Base-by-base conservation (phyloP, 176 grass and related monocot species). In the Oryza meridionalis region DNA sequence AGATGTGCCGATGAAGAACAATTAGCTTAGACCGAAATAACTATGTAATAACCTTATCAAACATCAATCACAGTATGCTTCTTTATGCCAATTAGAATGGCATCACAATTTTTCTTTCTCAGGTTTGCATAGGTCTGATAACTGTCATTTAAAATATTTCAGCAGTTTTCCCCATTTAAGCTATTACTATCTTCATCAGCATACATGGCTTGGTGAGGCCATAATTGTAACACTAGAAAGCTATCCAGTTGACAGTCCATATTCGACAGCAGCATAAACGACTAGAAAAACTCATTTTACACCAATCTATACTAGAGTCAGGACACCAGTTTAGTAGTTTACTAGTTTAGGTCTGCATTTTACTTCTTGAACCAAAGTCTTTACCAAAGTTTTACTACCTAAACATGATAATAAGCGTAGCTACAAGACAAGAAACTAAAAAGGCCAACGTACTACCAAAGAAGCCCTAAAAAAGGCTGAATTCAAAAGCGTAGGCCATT, bases 21-120 rank as follows among this genome's bases (percentile, higher is more conserved):
- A 44, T 44, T 44, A 25, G 19, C 68, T 71, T 71, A 22, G 68
- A 70, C 4, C 25, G 21, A 1, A 72, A 72, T 11, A 24, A 72
- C 44, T 45, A 72, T 72, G n/a, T 45, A 25, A 72, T 72, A n/a
- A 72, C 4, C 69, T 25, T 46, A n/a, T 11, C n/a, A 72, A 72
- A 72, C 2, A 8, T 46, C 2, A 71, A 72, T 5, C 2, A 15
- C 21, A 45, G 7, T 72, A 44, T 72, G 0, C 17, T 69, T 40
- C 8, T 11, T 69, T 69, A 19, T 38, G 32, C 32, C 11, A 25
- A 72, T 21, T 44, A 72, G 11, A 72, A 24, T 71, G 69, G 21
- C n/a, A 71, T 43, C 33, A 35, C 33, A 35, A 0, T 45, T 45
- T 45, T 45, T 11, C 10, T 9, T 31, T 31, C 29, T n/a, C 40